A percentile compares a stretch with the other conserved stretches of the same genome.
Evolutionary conservation across 495 filamentous ascomycete species (phyloP).

Genomic region (Penicillium lividum): DNA sequence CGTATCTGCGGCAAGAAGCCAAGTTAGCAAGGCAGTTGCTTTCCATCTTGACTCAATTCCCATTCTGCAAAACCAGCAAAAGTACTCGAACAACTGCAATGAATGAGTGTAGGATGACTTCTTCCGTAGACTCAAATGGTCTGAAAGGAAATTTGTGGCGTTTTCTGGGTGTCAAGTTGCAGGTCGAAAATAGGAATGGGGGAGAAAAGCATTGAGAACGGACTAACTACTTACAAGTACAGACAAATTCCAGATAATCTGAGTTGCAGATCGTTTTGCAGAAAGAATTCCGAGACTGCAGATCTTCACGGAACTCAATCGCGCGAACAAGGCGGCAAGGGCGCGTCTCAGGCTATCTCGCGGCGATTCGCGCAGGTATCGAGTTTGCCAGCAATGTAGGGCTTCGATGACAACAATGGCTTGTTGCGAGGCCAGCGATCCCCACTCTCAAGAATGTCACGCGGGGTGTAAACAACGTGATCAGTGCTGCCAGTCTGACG

Average conservation of each 20-base stretch:
- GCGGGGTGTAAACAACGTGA: constrained; percentile 8
- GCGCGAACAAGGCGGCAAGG: neutral
- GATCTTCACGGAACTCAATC: constrained; percentile 21
- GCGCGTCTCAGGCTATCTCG: neutral
- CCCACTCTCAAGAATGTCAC: constrained; percentile 3
- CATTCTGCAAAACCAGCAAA: constrained; percentile 18
- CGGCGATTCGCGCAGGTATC: constrained; percentile 1
- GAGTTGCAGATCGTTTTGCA: neutral
- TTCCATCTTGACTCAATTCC: constrained; percentile 21
- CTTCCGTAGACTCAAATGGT: neutral
- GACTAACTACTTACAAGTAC: constrained; percentile 26
- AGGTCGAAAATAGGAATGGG: neutral
- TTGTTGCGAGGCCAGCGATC: constrained; percentile 3
- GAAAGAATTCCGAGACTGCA: constrained; percentile 21
- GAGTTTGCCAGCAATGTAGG: constrained; percentile 26
- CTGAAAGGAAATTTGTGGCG: neutral
- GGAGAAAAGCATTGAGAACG: neutral
- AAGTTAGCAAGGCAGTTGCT: constrained; percentile 37
- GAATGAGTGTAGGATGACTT: neutral
- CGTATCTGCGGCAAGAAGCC: constrained; percentile 34
- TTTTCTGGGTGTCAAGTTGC: neutral
- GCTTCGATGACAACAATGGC: constrained; percentile 1
- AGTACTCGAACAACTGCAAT: constrained; percentile 4
- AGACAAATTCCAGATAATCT: neutral
- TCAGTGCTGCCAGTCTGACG: neutral